phyloP scores from a whole-genome alignment of 2,329 filamentous ascomycete species.

The Nigrospora oryzae region DNA sequence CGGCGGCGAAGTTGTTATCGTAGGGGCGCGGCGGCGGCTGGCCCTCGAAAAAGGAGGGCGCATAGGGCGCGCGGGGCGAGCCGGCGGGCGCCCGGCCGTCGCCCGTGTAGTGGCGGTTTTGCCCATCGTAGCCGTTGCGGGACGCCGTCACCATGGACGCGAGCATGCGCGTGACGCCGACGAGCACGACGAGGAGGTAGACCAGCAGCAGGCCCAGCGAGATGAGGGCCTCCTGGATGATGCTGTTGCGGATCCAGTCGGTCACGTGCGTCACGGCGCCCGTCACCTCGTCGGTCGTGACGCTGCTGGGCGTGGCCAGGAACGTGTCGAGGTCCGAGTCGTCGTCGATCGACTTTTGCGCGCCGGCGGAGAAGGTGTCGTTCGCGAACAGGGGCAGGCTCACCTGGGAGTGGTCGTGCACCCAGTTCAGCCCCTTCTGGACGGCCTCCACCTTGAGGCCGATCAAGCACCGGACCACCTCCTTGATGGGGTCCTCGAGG shows the following conservation, averaged over 20 bases:
- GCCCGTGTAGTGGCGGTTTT: neutral
- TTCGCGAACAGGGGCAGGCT: slow-evolving; percentile 69
- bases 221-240: slow-evolving; percentile 74
- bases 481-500: slow-evolving; percentile 68
- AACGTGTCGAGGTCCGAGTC: slow-evolving; percentile 59
- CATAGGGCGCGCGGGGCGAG: too few species aligned
- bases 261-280: slow-evolving; percentile 65
- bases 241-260: slow-evolving; percentile 54
- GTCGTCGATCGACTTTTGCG: slow-evolving; percentile 49
- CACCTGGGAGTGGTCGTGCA: slow-evolving; percentile 77
- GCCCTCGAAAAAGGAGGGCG: slow-evolving; percentile 2
- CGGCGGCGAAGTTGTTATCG: too few species aligned
- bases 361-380: slow-evolving; percentile 77
- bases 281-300: slow-evolving; percentile 74
- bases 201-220: slow-evolving; percentile 65
- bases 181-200: slow-evolving; percentile 69
- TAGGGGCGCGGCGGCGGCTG: slow-evolving; percentile 3
- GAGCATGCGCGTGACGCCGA: slow-evolving; percentile 59
- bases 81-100: slow-evolving; percentile 8
- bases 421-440: slow-evolving; percentile 88
- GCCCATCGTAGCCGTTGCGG: neutral
- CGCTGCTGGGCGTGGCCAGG: slow-evolving; percentile 65
- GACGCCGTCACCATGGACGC: slow-evolving; percentile 8
- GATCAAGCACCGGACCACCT: slow-evolving; percentile 80
- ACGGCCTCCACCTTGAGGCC: slow-evolving; percentile 78